Evolutionary conservation across 495 filamentous ascomycete genomes (phyloP).

Genomic region (Cercophora scortea): DNA sequence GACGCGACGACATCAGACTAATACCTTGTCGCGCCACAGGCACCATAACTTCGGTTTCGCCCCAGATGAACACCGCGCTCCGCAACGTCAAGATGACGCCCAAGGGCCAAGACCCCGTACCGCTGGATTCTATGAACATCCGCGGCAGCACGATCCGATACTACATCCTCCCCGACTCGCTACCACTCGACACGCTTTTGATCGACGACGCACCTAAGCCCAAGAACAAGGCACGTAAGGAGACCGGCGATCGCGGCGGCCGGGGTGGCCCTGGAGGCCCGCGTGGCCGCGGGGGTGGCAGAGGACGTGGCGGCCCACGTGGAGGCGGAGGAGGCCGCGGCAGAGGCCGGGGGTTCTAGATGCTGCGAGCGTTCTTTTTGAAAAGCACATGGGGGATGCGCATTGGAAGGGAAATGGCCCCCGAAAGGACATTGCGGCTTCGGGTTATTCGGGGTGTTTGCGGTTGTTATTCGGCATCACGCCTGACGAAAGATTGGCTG

Average conservation of each 20-base stretch:
- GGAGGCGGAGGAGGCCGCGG: constrained; percentile 7
- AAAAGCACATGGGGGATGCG: too few species aligned
- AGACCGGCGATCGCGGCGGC: constrained; percentile 61
- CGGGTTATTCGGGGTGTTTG: too few species aligned
- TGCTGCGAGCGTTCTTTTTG: too few species aligned
- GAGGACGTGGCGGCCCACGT: constrained; percentile 35
- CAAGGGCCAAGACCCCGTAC: constrained; percentile 74
- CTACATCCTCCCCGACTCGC: constrained; percentile 81
- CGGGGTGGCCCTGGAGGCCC: constrained; percentile 48
- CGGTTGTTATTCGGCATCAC: too few species aligned
- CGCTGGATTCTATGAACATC: constrained; percentile 93
- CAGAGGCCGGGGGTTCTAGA: constrained; percentile 7
- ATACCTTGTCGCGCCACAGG: constrained; percentile 17
- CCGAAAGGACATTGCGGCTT: too few species aligned
- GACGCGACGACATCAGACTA: too few species aligned
- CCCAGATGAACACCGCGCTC: constrained; percentile 93
- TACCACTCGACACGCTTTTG: constrained; percentile 87
- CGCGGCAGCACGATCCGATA: constrained; percentile 90
- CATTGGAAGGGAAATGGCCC: too few species aligned
- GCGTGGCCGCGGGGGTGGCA: constrained; percentile 47
- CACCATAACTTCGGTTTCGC: constrained; percentile 89
- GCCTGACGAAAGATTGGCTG: too few species aligned
- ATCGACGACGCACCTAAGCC: constrained; percentile 96
- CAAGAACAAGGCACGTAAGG: constrained; percentile 98
- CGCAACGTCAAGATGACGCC: constrained; percentile 93